Evolutionary conservation across 495 filamentous ascomycete genomes (phyloP).

Genomic region (Parathielavia hyrcaniae): DNA sequence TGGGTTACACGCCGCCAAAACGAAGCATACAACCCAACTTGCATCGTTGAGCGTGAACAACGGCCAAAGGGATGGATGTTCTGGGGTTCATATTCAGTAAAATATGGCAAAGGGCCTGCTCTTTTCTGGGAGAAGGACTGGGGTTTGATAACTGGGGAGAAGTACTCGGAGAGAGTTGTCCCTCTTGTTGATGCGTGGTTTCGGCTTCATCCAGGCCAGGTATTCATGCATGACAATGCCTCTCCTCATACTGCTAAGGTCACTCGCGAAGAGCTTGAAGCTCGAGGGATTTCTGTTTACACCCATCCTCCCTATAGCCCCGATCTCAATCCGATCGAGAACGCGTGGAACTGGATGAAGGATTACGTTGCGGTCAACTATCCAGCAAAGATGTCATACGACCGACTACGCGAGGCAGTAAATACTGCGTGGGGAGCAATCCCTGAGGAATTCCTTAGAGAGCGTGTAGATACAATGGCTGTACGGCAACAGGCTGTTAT

Average conservation of each 20-base stretch:
- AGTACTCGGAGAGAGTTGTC: not conserved
- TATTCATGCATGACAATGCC: not conserved
- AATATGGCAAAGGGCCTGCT: slow-evolving; percentile 1
- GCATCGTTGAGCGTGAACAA: not conserved
- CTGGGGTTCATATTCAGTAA: not conserved
- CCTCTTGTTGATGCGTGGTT: not conserved
- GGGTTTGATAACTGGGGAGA: not conserved
- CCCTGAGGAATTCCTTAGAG: not conserved
- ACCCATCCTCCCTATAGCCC: not conserved
- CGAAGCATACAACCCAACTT: not conserved
- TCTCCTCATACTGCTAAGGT: not conserved
- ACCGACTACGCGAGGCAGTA: not conserved
- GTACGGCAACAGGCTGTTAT: not conserved
- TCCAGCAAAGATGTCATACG: not conserved
- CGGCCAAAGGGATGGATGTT: slow-evolving; percentile 1
- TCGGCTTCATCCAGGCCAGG: not conserved
- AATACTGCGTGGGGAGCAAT: not conserved
- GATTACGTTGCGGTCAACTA: slow-evolving; percentile 1
- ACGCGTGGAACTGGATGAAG: not conserved
- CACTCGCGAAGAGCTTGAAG: not conserved
- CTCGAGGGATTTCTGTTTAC: not conserved
- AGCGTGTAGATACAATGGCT: not conserved
- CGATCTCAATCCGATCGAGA: not conserved
- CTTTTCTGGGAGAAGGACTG: not conserved
- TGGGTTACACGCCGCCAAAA: not conserved